Percentiles rank a stretch among this genome's conserved stretches.
Evolutionary conservation across 2,329 filamentous ascomycete species (phyloP).

Genomic region (Hypoxylon sp.): DNA sequence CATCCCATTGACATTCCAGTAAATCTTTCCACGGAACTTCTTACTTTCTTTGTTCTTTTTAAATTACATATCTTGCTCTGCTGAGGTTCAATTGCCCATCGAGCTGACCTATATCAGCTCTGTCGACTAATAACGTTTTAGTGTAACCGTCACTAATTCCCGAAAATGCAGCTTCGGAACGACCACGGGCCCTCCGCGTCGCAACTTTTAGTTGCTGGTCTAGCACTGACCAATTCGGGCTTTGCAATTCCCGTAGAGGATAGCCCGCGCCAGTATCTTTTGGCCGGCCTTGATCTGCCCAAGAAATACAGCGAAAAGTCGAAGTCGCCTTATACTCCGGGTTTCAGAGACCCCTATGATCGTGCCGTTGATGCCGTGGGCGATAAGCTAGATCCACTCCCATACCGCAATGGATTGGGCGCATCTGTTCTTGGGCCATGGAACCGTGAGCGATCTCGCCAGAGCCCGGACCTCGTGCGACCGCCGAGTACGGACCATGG

Average conservation of each 20-base stretch:
- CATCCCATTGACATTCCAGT: constrained; percentile 17
- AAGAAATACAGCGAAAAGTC: constrained; percentile 59
- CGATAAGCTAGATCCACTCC: constrained; percentile 73
- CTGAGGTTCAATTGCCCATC: constrained; percentile 24
- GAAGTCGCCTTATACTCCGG: constrained; percentile 71
- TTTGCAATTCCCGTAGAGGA: constrained; percentile 58
- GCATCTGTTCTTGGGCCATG: constrained; percentile 78
- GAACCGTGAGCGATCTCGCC: constrained; percentile 75
- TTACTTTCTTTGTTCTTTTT: neutral
- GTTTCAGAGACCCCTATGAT: constrained; percentile 73
- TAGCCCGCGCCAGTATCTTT: constrained; percentile 69
- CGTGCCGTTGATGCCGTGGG: constrained; percentile 72
- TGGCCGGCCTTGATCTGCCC: constrained; percentile 64
- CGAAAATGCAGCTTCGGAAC: constrained; percentile 48
- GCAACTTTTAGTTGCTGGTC: constrained; percentile 47
- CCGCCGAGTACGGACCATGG: constrained; percentile 82
- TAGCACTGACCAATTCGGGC: constrained; percentile 47
- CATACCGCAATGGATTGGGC: constrained; percentile 75
- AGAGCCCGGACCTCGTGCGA: constrained; percentile 79
- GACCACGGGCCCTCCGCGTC: constrained; percentile 38
- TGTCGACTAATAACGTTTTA: constrained; percentile 10
- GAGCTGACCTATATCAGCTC: constrained; percentile 8
- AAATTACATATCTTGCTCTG: constrained; percentile 1
- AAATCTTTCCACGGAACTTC: constrained; percentile 4
- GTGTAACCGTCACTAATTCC: constrained; percentile 1